Conservation (phyloP, 2,329 filamentous ascomycete species). For the Cladosporium colombiae region DNA sequence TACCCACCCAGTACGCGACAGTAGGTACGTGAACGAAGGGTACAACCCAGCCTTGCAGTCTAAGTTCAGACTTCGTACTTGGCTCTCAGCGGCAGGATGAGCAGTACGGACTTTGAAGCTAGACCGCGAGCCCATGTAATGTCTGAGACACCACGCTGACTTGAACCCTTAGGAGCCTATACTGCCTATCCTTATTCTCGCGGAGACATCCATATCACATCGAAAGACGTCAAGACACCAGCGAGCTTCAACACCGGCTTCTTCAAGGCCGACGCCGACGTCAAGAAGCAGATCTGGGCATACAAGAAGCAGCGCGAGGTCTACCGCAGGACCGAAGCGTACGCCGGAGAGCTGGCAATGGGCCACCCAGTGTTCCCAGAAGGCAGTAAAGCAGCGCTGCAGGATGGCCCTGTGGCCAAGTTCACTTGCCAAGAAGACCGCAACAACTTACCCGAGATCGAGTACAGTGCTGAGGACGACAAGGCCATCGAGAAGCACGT, state of each 20-base stretch:
- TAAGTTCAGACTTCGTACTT: no score
- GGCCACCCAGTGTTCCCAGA: constrained; percentile 41
- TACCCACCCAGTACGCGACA: neutral
- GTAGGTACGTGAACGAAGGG: neutral
- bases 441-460: constrained; percentile 35
- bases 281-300: constrained; percentile 58
- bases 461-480: constrained; percentile 42
- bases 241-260: constrained; percentile 30
- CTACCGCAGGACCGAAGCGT: constrained; percentile 55
- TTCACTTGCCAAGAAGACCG: constrained; percentile 35
- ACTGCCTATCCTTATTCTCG: constrained; percentile 62
- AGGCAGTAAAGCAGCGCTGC: constrained; percentile 46
- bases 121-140: no score
- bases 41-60: no score
- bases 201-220: constrained; percentile 60
- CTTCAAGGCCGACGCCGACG: constrained; percentile 53
- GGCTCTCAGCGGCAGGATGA: no score
- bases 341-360: constrained; percentile 42
- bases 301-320: constrained; percentile 67
- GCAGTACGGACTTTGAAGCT: no score
- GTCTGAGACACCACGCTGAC: no score
- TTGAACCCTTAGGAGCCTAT: no score
- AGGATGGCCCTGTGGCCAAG: constrained; percentile 37
- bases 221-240: constrained; percentile 41
- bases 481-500: constrained; percentile 44